Evolutionary conservation across 1,284 basidiomycete genomes (phyloP), one percentile per base, ranked within the genome.

Genomic region (Coniferiporia weirii): DNA sequence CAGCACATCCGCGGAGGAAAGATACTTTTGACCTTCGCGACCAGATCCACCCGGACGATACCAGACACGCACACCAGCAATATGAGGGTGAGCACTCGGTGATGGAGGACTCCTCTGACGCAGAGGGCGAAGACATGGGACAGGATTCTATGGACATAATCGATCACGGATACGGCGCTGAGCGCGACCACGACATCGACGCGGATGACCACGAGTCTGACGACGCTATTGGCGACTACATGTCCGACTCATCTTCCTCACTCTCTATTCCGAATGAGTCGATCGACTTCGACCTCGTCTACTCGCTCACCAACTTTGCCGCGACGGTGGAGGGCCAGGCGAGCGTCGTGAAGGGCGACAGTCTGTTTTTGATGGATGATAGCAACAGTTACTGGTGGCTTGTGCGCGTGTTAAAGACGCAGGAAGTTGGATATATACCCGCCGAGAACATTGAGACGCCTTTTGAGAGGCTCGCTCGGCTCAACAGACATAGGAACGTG

Each of bases 391-490:
- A 97, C 74, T 97, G 95, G 95, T 97, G 95, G 95, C 87, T 97
- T 53, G 94, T 98, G 15, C 84, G 93, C 56, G 95, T 97, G 4
- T 83, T 98, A 67, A 98, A 95, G 78, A 98, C 93, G 2, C 94
- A 98, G 73, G 95, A 98, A 68, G 93, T 99, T n/a, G 96, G 96
- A 1, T 99, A 99, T 73, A 99, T 99, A 56, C 96, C 96, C 15
- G 96, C 96, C 0, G 96, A 99, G 76, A 99, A 99, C 72, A 98
- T 99, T 68, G 97, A 99, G 73, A 99, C 97, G 0, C 97, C 96
- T 0, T 98, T 95, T 67, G 96, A 99, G 72, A 83, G 96, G 51
- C 82, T 99, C 20, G 96, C 96, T 0, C 80, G 96, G 61, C 79
- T 99, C 60, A 99, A 99, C 78, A 98, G 98, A 72, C 95, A 98